Percentiles rank a stretch among this genome's conserved stretches.
phyloP scores from a whole-genome alignment of 768 basidiomycete genomes.

The Rhizopogon vesiculosus region DNA sequence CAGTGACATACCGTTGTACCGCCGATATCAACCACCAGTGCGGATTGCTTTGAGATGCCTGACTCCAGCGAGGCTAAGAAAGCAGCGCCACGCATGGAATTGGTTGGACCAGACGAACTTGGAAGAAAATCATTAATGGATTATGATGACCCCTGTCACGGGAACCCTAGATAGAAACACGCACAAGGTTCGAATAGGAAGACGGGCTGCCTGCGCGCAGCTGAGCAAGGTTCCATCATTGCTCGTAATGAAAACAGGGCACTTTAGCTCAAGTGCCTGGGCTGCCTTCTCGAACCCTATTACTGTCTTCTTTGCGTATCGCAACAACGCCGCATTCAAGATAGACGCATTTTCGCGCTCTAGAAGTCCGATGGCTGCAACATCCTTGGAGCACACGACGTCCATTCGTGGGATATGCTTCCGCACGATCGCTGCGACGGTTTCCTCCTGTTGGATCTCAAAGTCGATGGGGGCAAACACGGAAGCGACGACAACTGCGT shows the following conservation, averaged over 20 bases:
- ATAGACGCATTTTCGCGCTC: slow-evolving; percentile 68
- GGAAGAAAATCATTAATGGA: slow-evolving; percentile 5
- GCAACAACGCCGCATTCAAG: slow-evolving; percentile 59
- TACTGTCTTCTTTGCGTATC: slow-evolving; percentile 54
- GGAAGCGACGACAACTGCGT: slow-evolving; percentile 39
- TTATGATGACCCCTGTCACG: slow-evolving; percentile 6
- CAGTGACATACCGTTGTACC: slow-evolving; percentile 45
- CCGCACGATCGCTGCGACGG: slow-evolving; percentile 37
- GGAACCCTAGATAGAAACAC: slow-evolving; percentile 19
- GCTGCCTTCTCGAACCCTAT: slow-evolving; percentile 49
- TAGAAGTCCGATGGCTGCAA: slow-evolving; percentile 54
- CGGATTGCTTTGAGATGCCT: slow-evolving; percentile 28
- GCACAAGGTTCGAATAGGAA: slow-evolving; percentile 58
- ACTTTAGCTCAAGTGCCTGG: slow-evolving; percentile 38
- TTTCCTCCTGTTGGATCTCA: slow-evolving; percentile 41
- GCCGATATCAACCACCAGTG: slow-evolving; percentile 59
- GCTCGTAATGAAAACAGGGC: slow-evolving; percentile 55
- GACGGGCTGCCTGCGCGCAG: slow-evolving; percentile 42
- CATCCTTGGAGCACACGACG: slow-evolving; percentile 51
- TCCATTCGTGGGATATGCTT: slow-evolving; percentile 36
- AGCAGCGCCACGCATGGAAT: slow-evolving; percentile 66
- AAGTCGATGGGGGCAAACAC: slow-evolving; percentile 47
- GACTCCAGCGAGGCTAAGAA: slow-evolving; percentile 46
- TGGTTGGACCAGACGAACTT: slow-evolving; percentile 53
- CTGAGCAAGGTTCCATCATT: slow-evolving; percentile 54